phyloP scores from a whole-genome alignment of 805 yeast genomes.

The Debaryomyces prosopidis region DNA sequence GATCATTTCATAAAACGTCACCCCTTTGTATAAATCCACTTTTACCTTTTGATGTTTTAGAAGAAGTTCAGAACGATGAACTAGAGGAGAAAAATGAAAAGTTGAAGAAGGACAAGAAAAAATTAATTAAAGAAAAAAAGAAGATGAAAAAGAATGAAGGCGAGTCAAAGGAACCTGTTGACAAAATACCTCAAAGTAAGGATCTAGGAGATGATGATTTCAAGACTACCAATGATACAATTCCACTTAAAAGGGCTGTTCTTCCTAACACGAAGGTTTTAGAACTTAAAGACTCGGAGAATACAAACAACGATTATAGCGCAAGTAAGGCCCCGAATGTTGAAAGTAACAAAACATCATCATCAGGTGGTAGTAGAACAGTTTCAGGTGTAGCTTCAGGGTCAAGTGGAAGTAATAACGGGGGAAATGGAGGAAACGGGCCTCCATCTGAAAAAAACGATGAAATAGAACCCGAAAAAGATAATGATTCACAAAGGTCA shows the following conservation, averaged over 20 bases:
- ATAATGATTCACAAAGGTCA: constrained; percentile 3
- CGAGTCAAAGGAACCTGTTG: constrained; percentile 4
- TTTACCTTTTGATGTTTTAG: constrained; percentile 43
- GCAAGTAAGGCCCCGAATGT: not conserved
- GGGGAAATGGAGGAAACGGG: constrained; percentile 5
- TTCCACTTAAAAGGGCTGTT: constrained; percentile 10
- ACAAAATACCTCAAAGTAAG: constrained; percentile 6
- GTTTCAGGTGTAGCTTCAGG: not conserved
- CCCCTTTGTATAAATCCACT: constrained; percentile 28
- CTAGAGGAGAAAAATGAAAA: constrained; percentile 26
- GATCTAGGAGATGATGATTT: constrained; percentile 4
- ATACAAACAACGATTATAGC: not conserved
- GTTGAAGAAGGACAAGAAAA: constrained; percentile 26
- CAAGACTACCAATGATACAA: constrained; percentile 9
- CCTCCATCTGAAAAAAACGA: constrained; percentile 4
- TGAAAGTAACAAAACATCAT: not conserved
- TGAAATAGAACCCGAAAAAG: constrained; percentile 3
- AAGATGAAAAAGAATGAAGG: constrained; percentile 8
- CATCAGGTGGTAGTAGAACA: not conserved
- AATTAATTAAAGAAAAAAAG: constrained; percentile 22
- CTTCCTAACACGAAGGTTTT: constrained; percentile 4
- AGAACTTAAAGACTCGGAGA: constrained; percentile 1
- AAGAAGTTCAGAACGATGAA: constrained; percentile 35
- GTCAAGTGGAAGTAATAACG: constrained; percentile 10
- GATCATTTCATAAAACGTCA: not conserved